These are phyloP conservation scores for Ogataea naganishii DNA, from an alignment of 805 yeast species.

Conservation along the genomic window DNA sequence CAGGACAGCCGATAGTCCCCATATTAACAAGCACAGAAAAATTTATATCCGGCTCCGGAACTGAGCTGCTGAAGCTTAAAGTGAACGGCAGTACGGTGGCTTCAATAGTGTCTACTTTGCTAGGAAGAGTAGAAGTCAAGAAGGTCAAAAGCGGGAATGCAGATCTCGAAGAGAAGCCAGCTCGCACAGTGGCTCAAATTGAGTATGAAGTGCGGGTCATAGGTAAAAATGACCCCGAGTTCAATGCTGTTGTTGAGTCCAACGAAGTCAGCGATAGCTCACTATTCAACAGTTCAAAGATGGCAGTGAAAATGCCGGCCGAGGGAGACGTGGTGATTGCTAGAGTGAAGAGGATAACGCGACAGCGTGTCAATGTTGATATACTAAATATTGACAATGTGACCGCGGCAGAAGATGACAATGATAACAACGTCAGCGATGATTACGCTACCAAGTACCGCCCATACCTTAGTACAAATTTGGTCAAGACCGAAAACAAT, in stretches of 20 bases:
- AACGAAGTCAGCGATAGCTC: too few relatives aligned
- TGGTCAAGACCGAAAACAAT: slow-evolving; percentile 63
- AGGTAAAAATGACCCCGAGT: slow-evolving; percentile 18
- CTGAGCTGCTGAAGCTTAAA: slow-evolving; percentile 38
- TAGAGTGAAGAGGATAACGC: slow-evolving; percentile 56
- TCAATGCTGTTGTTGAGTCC: too few relatives aligned
- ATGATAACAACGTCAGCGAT: slow-evolving; percentile 31
- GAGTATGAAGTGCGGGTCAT: slow-evolving; percentile 12
- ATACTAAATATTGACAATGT: slow-evolving; percentile 37
- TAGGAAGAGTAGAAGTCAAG: slow-evolving; percentile 45
- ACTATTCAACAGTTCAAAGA: too few relatives aligned
- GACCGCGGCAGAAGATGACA: slow-evolving; percentile 56
- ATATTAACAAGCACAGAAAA: slow-evolving; percentile 31
- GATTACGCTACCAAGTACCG: slow-evolving; percentile 3
- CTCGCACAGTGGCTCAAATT: slow-evolving; percentile 5
- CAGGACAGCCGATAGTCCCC: slow-evolving; percentile 76
- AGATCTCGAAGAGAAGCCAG: slow-evolving; percentile 11
- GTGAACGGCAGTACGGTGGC: slow-evolving; percentile 29
- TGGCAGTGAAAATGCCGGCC: slow-evolving; percentile 51
- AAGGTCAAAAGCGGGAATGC: slow-evolving; percentile 10
- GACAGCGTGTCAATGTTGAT: slow-evolving; percentile 70
- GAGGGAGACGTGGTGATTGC: slow-evolving; percentile 82
- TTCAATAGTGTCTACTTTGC: slow-evolving; percentile 43
- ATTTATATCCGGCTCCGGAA: slow-evolving; percentile 60
- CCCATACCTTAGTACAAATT: slow-evolving; percentile 20